A percentile compares a stretch with the other conserved stretches of the same genome.
Evolutionary conservation across 2,329 filamentous ascomycete genomes (phyloP).

Genomic region (Bimuria novae-zelandiae): DNA sequence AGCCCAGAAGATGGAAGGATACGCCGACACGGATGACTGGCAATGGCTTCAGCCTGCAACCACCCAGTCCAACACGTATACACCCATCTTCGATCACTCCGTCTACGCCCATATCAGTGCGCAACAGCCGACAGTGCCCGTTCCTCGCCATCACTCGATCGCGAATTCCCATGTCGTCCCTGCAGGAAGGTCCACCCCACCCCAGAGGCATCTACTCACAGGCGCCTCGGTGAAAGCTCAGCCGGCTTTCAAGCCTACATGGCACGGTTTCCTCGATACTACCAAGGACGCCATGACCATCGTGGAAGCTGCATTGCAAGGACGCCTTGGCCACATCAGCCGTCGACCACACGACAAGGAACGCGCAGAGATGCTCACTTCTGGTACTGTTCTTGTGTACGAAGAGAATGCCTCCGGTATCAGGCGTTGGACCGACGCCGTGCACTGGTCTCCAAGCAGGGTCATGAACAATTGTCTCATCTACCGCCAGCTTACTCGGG

Average conservation of each 20-base stretch:
- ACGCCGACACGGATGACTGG: constrained; percentile 38
- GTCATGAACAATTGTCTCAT: constrained; percentile 85
- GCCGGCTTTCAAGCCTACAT: constrained; percentile 63
- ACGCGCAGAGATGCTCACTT: constrained; percentile 74
- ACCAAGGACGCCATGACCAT: constrained; percentile 78
- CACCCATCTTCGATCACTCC: constrained; percentile 37
- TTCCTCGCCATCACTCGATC: constrained; percentile 37
- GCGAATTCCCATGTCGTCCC: constrained; percentile 34
- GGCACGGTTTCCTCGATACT: constrained; percentile 67
- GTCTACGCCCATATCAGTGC: constrained; percentile 33
- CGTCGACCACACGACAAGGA: constrained; percentile 87
- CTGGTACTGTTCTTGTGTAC: constrained; percentile 88
- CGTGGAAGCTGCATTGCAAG: constrained; percentile 77
- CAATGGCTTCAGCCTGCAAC: constrained; percentile 36
- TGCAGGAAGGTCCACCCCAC: constrained; percentile 33
- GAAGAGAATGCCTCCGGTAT: constrained; percentile 89
- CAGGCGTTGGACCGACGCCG: constrained; percentile 91
- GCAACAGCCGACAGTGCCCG: constrained; percentile 26
- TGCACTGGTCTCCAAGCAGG: constrained; percentile 87
- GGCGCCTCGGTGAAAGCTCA: constrained; percentile 43
- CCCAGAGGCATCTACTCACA: constrained; percentile 32
- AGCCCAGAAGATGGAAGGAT: constrained; percentile 41
- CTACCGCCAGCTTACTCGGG: constrained; percentile 71
- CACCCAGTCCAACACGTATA: constrained; percentile 28
- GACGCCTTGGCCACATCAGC: constrained; percentile 73